phyloP scores from a whole-genome alignment of 345 rosid species.

The Gossypium bickii region DNA sequence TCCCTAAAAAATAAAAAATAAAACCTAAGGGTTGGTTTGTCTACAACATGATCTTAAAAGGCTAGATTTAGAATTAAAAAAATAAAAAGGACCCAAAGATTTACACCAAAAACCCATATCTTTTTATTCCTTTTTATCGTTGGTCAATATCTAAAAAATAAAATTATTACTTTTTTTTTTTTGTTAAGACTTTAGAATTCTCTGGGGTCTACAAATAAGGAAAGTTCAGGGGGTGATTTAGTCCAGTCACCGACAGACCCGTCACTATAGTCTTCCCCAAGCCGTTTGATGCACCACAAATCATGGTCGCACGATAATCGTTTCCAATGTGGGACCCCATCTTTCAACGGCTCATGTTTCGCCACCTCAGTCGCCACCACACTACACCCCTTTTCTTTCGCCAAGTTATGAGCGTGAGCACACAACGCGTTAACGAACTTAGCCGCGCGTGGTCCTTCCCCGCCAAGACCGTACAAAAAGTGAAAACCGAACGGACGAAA shows the following conservation, averaged over 20 bases:
- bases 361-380: slow-evolving; percentile 88
- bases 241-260: slow-evolving; percentile 87
- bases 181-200: slow-evolving; percentile 40
- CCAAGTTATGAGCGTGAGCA: slow-evolving; percentile 79
- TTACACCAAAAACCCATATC: slow-evolving; percentile 14
- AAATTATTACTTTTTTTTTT: background rate
- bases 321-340: slow-evolving; percentile 82
- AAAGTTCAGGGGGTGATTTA: slow-evolving; percentile 70
- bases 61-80: slow-evolving; percentile 29
- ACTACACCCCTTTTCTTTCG: slow-evolving; percentile 55
- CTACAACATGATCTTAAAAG: slow-evolving; percentile 31
- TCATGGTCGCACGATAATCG: slow-evolving; percentile 73
- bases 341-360: slow-evolving; percentile 54
- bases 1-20: background rate
- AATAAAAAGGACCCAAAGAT: background rate
- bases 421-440: slow-evolving; percentile 63
- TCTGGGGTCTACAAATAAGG: slow-evolving; percentile 97
- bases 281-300: slow-evolving; percentile 87
- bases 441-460: slow-evolving; percentile 72
- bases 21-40: slow-evolving; percentile 20
- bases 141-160: background rate
- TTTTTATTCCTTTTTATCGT: background rate
- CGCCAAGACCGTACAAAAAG: slow-evolving; percentile 88
- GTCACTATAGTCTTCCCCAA: slow-evolving; percentile 73
- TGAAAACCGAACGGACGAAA: slow-evolving; percentile 76